A percentile compares a stretch with the other conserved stretches of the same genome.
Conservation (phyloP, 2,329 filamentous ascomycete species). For the Aspergillus brunneoviolaceus region DNA sequence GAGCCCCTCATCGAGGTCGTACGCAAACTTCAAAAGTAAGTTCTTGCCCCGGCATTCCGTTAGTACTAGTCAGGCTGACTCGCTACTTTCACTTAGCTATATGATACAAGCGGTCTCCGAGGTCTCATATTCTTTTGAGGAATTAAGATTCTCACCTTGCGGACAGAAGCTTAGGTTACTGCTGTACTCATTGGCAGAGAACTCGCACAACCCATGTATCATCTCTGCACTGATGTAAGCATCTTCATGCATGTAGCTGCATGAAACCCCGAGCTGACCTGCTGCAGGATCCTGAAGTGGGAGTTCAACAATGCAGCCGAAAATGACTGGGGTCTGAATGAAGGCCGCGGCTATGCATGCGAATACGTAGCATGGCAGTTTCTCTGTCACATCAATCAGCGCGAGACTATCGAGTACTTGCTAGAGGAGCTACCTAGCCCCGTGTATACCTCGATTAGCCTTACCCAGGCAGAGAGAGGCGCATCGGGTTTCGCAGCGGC, state of each 20-base stretch:
- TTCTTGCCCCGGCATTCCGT: not conserved
- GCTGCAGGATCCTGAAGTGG: slow-evolving; percentile 54
- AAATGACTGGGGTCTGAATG: slow-evolving; percentile 57
- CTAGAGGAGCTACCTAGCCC: slow-evolving; percentile 51
- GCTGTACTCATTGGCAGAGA: slow-evolving; percentile 39
- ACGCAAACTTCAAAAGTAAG: slow-evolving; percentile 41
- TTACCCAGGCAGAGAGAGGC: slow-evolving; percentile 24
- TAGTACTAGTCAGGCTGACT: not conserved
- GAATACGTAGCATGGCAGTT: slow-evolving; percentile 65
- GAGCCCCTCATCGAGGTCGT: slow-evolving; percentile 42
- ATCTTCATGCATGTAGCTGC: not conserved
- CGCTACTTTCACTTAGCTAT: slow-evolving; percentile 30
- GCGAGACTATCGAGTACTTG: slow-evolving; percentile 58
- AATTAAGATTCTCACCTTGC: slow-evolving; percentile 40
- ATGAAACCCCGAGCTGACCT: not conserved
- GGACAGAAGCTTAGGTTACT: slow-evolving; percentile 41
- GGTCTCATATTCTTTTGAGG: slow-evolving; percentile 46
- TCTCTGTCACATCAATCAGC: slow-evolving; percentile 54
- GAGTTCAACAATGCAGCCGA: slow-evolving; percentile 54
- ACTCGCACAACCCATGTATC: slow-evolving; percentile 45
- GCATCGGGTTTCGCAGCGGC: slow-evolving; percentile 15
- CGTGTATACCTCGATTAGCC: slow-evolving; percentile 17
- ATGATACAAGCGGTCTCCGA: slow-evolving; percentile 41
- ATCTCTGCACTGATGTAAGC: slow-evolving; percentile 54
- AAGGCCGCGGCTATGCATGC: slow-evolving; percentile 58